Evolutionary conservation across 306 rosid species (phyloP), one percentile per base, ranked within the genome.

Genomic region (Lupinus albus): DNA sequence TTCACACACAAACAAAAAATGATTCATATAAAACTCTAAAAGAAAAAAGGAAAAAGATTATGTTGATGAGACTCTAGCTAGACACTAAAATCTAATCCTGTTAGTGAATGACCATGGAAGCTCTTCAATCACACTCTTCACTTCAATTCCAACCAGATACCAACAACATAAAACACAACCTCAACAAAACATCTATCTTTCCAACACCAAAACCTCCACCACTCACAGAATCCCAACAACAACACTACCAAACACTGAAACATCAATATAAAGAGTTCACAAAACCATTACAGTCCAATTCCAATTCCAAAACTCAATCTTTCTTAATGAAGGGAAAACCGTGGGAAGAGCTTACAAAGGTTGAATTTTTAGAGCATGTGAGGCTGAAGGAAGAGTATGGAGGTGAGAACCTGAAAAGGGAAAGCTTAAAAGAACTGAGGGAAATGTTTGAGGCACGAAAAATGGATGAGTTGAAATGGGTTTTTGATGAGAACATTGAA

Each of bases 401-500:
- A 11, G 88, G 89, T 32, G 88, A 56, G 15, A 84, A 79, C 74
- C 82, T 87, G 33, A 83, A 74, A 61, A 83, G 78, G 83, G 95
- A 92, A 80, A 88, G 85, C 59, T 67, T 89, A 52, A 71, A 53
- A 30, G 95, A 84, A 20, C 74, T 92, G 73, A 82, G 68, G 64
- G 87, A 81, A 64, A 65, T 92, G 82, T 84, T 92, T 51, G 84
- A 82, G 84, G 80, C 75, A 8, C 85, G 95, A 20, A 84, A 79
- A 60, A 55, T 69, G 65, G 91, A 84, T 72, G 91, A 84, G 9
- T 45, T 84, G 79, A 81, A 61, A 60, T 92, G 96, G 98, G 79
- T 78, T 68, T 80, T 89, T 42, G 96, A 89, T 0, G 93, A 86
- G 20, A 91, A 92, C 54, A 21, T 89, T 16, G 91, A 86, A 71